Evolutionary conservation across 768 basidiomycete species (phyloP), one percentile per base, ranked within the genome.

Genomic region (Termitomyces sp.): DNA sequence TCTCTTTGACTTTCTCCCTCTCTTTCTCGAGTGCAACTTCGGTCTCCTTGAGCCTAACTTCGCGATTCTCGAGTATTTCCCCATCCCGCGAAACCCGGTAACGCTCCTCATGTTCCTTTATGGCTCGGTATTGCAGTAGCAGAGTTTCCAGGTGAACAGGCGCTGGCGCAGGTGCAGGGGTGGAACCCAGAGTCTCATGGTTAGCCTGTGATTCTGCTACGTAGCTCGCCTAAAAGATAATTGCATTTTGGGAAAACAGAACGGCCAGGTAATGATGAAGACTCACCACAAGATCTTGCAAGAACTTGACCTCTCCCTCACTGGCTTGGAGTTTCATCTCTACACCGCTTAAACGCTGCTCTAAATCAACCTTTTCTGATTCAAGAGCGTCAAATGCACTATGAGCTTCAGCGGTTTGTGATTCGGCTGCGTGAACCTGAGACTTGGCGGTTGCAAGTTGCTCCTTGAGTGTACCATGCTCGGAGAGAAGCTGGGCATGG

Each of bases 401-500:
- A 17, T 51, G 12, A 14, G 43, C 32, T 43, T 77, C 71, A 12
- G 64, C 64, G 1, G 73, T 67, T 6, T 60, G 62, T 2, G 70
- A 62, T 41, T 71, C 70, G 0, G 72, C 60, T 45, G 81, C 76
- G 1, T 65, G 63, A 2, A 74, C 65, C 5, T 71, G 68, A 2
- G 64, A 63, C 43, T 77, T 72, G 4, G 70, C 53, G 8, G 74
- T 76, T 2, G 64, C 57, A 1, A 86, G 66, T 53, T 87, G 63
- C 0, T 86, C 85, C 0, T 65, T 55, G 22, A 76, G 81, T 0
- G 80, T 73, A 1, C 88, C 88, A 30, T 87, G 79, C 35, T 87
- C 81, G 60, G 89, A 87, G 1, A 89, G 76, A 0, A 90, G 70
- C 8, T 73, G 74, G 0, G 85, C 86, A 56, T 90, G 81, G 0